Conservation (phyloP, 257 asterid species). For the Solanum corneliomulleri region DNA sequence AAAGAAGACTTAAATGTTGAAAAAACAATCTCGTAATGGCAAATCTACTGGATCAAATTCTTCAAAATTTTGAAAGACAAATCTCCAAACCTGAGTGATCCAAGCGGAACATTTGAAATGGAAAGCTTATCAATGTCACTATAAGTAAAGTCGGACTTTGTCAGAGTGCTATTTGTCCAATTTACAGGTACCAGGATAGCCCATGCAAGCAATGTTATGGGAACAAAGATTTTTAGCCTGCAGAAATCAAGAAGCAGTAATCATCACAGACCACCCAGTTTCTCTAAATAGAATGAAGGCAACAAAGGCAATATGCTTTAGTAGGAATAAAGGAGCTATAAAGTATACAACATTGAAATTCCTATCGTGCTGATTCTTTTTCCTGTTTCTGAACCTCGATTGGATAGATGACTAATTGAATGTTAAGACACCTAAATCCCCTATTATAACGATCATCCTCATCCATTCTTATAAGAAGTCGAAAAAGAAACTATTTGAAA, state of each 20-base stretch:
- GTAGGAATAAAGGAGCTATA: background rate
- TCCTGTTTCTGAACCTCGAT: background rate
- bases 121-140: slow-evolving; percentile 89
- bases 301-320: background rate
- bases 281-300: background rate
- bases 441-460: background rate
- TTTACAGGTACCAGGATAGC: slow-evolving; percentile 83
- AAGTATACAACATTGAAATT: background rate
- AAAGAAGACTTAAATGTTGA: background rate
- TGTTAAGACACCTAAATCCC: background rate
- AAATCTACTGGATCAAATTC: background rate
- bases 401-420: background rate
- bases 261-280: background rate
- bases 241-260: slow-evolving; percentile 10
- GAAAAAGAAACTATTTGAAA: background rate
- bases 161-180: slow-evolving; percentile 82
- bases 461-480: background rate
- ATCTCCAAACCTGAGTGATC: slow-evolving; percentile 55
- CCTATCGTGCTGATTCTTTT: background rate
- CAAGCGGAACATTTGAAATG: slow-evolving; percentile 65
- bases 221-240: slow-evolving; percentile 92
- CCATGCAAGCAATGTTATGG: slow-evolving; percentile 70
- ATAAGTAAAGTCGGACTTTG: slow-evolving; percentile 29
- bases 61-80: background rate
- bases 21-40: background rate